Percentiles rank a stretch among this genome's conserved stretches.
phyloP scores from a whole-genome alignment of 1,284 basidiomycete species.

The Macrocystidia cucumis region DNA sequence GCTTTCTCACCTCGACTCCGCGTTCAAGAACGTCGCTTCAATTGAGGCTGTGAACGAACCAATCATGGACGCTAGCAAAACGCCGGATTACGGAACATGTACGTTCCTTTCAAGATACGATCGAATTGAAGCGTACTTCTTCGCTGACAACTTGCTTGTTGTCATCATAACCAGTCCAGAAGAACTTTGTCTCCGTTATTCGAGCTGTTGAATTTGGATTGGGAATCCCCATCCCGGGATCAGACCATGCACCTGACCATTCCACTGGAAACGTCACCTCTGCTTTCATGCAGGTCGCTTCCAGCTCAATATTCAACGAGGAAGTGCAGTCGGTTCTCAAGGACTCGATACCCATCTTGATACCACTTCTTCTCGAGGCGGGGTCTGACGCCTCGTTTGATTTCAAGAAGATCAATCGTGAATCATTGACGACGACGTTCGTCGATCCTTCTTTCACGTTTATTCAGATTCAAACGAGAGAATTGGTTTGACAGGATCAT shows the following conservation, averaged over 20 bases:
- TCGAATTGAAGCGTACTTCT: no score
- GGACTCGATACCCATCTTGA: constrained; percentile 43
- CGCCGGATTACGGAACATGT: constrained; percentile 67
- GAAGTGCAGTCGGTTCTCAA: constrained; percentile 38
- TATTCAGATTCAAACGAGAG: neutral
- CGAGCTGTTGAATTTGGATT: constrained; percentile 57
- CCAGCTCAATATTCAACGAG: constrained; percentile 25
- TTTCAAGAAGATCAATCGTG: constrained; percentile 15
- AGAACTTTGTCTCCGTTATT: constrained; percentile 60
- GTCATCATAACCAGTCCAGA: constrained; percentile 43
- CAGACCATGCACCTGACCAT: constrained; percentile 9
- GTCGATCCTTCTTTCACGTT: constrained; percentile 4
- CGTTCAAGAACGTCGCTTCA: constrained; percentile 57
- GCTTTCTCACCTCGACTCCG: constrained; percentile 59
- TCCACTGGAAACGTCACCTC: constrained; percentile 32
- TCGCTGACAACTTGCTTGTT: constrained; percentile 1
- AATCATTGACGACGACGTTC: constrained; percentile 45
- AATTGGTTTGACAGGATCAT: constrained; percentile 46
- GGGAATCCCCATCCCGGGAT: constrained; percentile 37
- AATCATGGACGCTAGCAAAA: constrained; percentile 55
- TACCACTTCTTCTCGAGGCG: constrained; percentile 3
- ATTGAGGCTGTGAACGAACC: constrained; percentile 76
- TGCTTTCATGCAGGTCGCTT: constrained; percentile 26
- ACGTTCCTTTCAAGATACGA: constrained; percentile 17
- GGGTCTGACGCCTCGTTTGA: constrained; percentile 30